Evolutionary conservation across 2,329 filamentous ascomycete species (phyloP).

Genomic region (Chaetomiaceae sp.): DNA sequence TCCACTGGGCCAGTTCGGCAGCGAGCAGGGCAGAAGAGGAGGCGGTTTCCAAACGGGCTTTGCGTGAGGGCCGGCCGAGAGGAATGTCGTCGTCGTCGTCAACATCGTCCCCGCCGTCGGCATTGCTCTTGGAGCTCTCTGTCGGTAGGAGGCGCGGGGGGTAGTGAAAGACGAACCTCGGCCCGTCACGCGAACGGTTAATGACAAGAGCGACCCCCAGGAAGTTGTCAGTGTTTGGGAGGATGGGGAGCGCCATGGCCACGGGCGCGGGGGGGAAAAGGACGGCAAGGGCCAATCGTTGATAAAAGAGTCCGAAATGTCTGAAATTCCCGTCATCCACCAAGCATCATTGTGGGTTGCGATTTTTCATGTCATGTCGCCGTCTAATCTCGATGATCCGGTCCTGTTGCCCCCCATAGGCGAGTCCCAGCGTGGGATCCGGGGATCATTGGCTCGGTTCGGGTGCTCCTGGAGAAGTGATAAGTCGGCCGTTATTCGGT

Average conservation of each 20-base stretch:
- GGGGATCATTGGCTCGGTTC: too few relatives aligned
- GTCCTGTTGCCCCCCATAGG: too few relatives aligned
- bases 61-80: constrained; percentile 45
- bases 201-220: constrained; percentile 71
- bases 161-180: constrained; percentile 82
- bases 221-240: constrained; percentile 52
- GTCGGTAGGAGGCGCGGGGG: constrained; percentile 55
- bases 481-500: too few relatives aligned
- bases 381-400: too few relatives aligned
- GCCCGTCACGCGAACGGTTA: constrained; percentile 70
- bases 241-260: constrained; percentile 45
- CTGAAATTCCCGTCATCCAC: too few relatives aligned
- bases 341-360: too few relatives aligned
- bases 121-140: constrained; percentile 30
- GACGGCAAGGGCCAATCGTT: too few relatives aligned
- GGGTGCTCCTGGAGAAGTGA: too few relatives aligned
- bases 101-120: constrained; percentile 30
- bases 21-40: constrained; percentile 33
- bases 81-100: constrained; percentile 48
- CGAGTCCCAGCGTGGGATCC: too few relatives aligned
- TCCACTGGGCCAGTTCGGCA: constrained; percentile 42
- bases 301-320: too few relatives aligned
- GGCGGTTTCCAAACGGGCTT: constrained; percentile 30
- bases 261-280: background rate
- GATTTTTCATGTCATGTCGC: too few relatives aligned